Evolutionary conservation across 2,329 filamentous ascomycete species (phyloP), one percentile per base, ranked within the genome.

Genomic region (Diaporthe citri): DNA sequence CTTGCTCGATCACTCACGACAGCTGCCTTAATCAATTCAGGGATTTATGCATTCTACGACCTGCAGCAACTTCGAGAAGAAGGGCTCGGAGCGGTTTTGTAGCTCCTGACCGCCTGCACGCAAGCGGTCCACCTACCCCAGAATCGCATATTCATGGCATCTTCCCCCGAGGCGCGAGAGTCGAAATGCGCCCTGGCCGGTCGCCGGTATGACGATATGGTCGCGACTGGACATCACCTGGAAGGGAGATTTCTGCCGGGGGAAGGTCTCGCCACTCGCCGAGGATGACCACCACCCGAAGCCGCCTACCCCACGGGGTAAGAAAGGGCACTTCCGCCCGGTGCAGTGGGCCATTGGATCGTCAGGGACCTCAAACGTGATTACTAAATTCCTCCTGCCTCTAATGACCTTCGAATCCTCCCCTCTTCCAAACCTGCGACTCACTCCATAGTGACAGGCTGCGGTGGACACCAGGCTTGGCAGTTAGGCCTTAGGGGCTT

Each of bases 261-360:
- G 60, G 60, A 36, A 66, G 10, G 41, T 51, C 41, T 66, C 60
- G 60, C 41, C 60, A 28, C 17, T 64, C 41, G 60, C 60, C 60
- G 60, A 48, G 43, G 17, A 22, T 48, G 28, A 64, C 60, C 60
- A 13, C 20, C 17, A 22, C 41, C 60, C 41, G 60, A 64, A 2
- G 60, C 41, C 25, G 41, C 60, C 60, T 48, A 46, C 41, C 60
- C 60, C 60, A 64, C 41, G 41, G 60, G 60, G 43, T 51, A 48
- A 66, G 60, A 66, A 66, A n/a, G 41, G 60, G 60, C 60, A 66
- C 43, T 36, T 66, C 25, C 10, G 28, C 15, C 60, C 60, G 60
- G 41, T 6, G 60, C 25, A 17, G 60, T 51, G 60, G 60, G 20
- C 25, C 60, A 31, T 48, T 34, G 28, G 60, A 66, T 66, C 28